Base-by-base conservation (phyloP, 768 basidiomycete species). In the Megacollybia marginata region DNA sequence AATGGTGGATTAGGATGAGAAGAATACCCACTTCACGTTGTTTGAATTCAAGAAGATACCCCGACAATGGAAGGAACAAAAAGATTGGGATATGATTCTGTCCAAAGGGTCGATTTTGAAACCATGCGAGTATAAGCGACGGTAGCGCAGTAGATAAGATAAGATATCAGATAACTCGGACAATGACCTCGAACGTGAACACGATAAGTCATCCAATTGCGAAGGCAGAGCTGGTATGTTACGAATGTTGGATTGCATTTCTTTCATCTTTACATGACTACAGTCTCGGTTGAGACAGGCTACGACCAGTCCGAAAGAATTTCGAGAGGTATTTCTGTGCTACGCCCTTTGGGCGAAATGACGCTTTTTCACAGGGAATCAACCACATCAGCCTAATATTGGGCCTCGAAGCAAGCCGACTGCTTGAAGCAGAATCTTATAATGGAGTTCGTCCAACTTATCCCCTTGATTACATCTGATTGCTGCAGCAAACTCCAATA, bases 41-140 rank as follows among this genome's bases (percentile, higher is more conserved):
- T 87, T 95, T 56, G 85, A 86, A 49, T 94, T 93, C 63, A 70
- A 68, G 56, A 92, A 92, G 65, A 59, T 74, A 5, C 55, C 73
- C 13, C 71, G 74, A 35, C 63, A 65, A 46, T 56, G 62, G 19
- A 79, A 73, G 60, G 68, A 65, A 35, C 73, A 80, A 44, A 71
- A 78, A 55, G 79, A 85, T 52, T 92, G 86, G 83, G 60, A 58
- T 10, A 69, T 69, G 40, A 55, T 91, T 19, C 46, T 78, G 58
- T 67, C 70, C 9, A 76, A 72, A 57, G 78, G 80, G 13, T 59
- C 64, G 49, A 58, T 88, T 34, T 70, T 96, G 51, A 91, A 90
- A 64, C 83, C 93, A 33, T 96, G 92, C 65, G 89, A 95, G 69
- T 96, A 96, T 64, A 96, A 95, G 63, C 75, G 87, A 57, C 75